Evolutionary conservation across 2,329 filamentous ascomycete species (phyloP), one percentile per base, ranked within the genome.

Genomic region (Clarireedia hainanense): DNA sequence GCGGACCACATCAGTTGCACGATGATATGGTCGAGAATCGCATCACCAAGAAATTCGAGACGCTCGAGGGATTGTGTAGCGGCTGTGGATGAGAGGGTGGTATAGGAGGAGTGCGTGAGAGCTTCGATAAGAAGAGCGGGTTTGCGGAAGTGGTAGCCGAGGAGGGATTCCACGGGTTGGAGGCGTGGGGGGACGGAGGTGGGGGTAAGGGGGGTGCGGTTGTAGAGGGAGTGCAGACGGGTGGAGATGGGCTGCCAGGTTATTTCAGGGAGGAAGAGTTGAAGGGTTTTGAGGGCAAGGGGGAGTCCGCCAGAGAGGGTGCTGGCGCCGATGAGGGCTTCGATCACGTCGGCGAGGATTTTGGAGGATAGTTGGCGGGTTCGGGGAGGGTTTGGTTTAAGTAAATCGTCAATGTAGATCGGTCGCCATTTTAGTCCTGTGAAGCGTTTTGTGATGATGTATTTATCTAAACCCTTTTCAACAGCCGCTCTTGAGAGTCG

Each of bases 31-130:
- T 97, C 92, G 0, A 97, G 80, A 2, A 96, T 75, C 0, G 90
- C 81, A 63, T 97, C 92, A 1, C 92, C 92, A 0, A 96, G 74
- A 64, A 94, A 96, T 66, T 96, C 92, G 1, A 96, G 78, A 0
- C 91, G 81, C 62, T 96, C 88, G 12, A 83, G 77, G 23, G 71
- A 75, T 2, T 75, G 74, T 4, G 77, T 73, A 50, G 75, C 77
- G 5, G 20, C 20, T 34, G 30, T 34, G 30, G 30, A 34, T 9
- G 30, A 9, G 30, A 68, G 20, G 20, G 20, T 56, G 45, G 67
- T 70, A 63, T 68, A 76, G 0, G 88, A 91, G 0, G 82, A 75
- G 66, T 96, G 91, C 0, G 91, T 96, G 50, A 92, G 75, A 2
- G 91, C 88, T 71, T 96, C 89, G 0, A 87, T 66, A 0, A 96